phyloP scores from a whole-genome alignment of 805 yeast species.

The Cyberlindnera mycetangii region DNA sequence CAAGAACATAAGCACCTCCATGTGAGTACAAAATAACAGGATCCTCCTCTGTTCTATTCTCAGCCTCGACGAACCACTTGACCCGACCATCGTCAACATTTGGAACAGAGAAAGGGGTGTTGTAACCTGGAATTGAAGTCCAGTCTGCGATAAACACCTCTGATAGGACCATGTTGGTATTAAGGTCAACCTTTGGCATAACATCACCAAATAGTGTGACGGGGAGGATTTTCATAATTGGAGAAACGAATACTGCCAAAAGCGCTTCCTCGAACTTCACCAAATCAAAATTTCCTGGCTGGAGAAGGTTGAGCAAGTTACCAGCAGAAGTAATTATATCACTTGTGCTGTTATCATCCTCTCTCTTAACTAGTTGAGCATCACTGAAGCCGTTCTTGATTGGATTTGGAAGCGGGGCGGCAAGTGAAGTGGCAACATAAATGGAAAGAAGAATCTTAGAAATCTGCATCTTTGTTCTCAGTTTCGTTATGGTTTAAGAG shows the following conservation, averaged over 20 bases:
- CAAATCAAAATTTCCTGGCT: constrained; percentile 7
- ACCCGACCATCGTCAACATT: constrained; percentile 1
- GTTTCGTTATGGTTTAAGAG: no score
- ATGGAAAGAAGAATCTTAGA: neutral
- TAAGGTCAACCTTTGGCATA: constrained; percentile 4
- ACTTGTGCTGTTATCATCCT: neutral
- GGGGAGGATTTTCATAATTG: constrained; percentile 7
- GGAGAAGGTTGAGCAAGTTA: constrained; percentile 1
- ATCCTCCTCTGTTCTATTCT: constrained; percentile 21
- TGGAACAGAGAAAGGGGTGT: constrained; percentile 4
- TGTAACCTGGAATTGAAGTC: constrained; percentile 6
- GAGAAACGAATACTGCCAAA: constrained; percentile 2
- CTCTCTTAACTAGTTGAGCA: constrained; percentile 2
- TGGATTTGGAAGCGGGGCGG: neutral
- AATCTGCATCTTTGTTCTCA: neutral
- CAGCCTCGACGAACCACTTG: constrained; percentile 25
- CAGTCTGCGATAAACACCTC: constrained; percentile 4
- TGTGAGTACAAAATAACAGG: constrained; percentile 16
- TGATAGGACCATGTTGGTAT: constrained; percentile 7
- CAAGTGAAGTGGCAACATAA: neutral
- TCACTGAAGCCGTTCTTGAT: neutral
- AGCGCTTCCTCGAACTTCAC: constrained; percentile 10
- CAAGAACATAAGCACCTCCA: constrained; percentile 17
- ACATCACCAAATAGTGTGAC: constrained; percentile 4
- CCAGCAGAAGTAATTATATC: neutral